A percentile compares a stretch with the other conserved stretches of the same genome.
These are phyloP conservation scores for Leccinum truebloodii DNA, from an alignment of 768 basidiomycete genomes.

Conservation along the genomic window DNA sequence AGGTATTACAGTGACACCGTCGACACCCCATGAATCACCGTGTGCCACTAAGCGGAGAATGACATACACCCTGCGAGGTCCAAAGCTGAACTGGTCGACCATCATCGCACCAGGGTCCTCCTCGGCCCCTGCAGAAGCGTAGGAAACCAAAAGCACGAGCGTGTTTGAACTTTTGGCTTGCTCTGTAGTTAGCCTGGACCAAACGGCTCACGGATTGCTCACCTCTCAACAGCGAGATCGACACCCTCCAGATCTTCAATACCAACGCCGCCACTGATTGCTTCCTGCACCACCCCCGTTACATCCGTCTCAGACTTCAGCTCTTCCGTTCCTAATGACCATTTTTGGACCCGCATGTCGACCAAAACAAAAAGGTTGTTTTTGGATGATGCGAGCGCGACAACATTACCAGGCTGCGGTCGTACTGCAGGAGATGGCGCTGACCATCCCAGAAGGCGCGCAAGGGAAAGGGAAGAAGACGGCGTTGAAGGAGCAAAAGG, in stretches of 20 bases:
- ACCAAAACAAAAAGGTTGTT: slow-evolving; percentile 68
- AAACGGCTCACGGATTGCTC: slow-evolving; percentile 15
- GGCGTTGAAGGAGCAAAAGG: slow-evolving; percentile 55
- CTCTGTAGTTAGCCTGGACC: slow-evolving; percentile 3
- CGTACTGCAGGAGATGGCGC: slow-evolving; percentile 39
- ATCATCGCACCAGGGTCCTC: slow-evolving; percentile 38
- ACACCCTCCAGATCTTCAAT: slow-evolving; percentile 72
- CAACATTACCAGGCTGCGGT: slow-evolving; percentile 61
- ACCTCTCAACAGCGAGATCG: slow-evolving; percentile 67
- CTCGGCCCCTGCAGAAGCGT: slow-evolving; percentile 51
- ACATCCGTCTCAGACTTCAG: slow-evolving; percentile 57
- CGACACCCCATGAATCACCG: slow-evolving; percentile 27
- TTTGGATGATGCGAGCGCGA: slow-evolving; percentile 56
- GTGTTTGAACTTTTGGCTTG: slow-evolving; percentile 46
- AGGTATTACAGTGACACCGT: slow-evolving; percentile 57
- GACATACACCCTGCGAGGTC: slow-evolving; percentile 65
- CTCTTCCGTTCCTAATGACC: slow-evolving; percentile 59
- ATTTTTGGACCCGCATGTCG: slow-evolving; percentile 67
- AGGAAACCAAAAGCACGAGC: slow-evolving; percentile 66
- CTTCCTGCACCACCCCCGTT: slow-evolving; percentile 45
- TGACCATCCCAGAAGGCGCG: slow-evolving; percentile 45
- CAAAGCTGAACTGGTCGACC: slow-evolving; percentile 40
- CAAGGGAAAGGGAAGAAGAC: slow-evolving; percentile 43
- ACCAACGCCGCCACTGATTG: slow-evolving; percentile 46
- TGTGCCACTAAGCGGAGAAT: slow-evolving; percentile 46